These are phyloP conservation scores for Fusarium sp. DNA, from an alignment of 2,329 filamentous ascomycete species.

Conservation along the genomic window DNA sequence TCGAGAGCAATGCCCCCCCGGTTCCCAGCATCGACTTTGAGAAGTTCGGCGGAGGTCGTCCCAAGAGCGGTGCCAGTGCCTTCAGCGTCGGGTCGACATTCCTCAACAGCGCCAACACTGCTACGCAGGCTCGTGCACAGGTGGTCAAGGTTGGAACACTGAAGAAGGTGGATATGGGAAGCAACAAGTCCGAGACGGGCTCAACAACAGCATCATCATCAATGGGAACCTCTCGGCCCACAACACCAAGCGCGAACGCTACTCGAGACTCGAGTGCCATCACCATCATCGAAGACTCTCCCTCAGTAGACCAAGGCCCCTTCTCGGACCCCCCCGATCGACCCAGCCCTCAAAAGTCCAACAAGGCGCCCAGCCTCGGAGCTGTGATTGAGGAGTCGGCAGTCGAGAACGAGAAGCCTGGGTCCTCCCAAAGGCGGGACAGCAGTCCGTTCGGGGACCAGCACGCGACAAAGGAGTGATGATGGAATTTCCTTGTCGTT, in stretches of 20 bases:
- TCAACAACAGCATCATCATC: constrained; percentile 37
- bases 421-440: constrained; percentile 46
- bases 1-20: constrained; percentile 71
- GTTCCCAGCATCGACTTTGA: constrained; percentile 78
- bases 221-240: constrained; percentile 32
- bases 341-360: constrained; percentile 42
- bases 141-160: constrained; percentile 68
- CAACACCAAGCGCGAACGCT: constrained; percentile 36
- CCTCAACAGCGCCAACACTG: constrained; percentile 73
- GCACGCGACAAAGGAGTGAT: constrained; percentile 65
- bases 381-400: constrained; percentile 66
- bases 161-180: constrained; percentile 58
- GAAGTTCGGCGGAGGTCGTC: constrained; percentile 63
- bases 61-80: constrained; percentile 66
- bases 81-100: constrained; percentile 78
- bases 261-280: constrained; percentile 57
- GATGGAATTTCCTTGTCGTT: constrained; percentile 2
- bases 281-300: constrained; percentile 64
- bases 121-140: constrained; percentile 68
- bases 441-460: constrained; percentile 69
- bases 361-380: constrained; percentile 61
- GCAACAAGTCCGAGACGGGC: constrained; percentile 55
- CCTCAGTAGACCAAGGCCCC: constrained; percentile 65
- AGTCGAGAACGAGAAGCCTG: constrained; percentile 51
- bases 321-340: constrained; percentile 67